A percentile compares a stretch with the other conserved stretches of the same genome.
Evolutionary conservation across 345 rosid genomes (phyloP).

Genomic region (Excoecaria cochinchinensis): DNA sequence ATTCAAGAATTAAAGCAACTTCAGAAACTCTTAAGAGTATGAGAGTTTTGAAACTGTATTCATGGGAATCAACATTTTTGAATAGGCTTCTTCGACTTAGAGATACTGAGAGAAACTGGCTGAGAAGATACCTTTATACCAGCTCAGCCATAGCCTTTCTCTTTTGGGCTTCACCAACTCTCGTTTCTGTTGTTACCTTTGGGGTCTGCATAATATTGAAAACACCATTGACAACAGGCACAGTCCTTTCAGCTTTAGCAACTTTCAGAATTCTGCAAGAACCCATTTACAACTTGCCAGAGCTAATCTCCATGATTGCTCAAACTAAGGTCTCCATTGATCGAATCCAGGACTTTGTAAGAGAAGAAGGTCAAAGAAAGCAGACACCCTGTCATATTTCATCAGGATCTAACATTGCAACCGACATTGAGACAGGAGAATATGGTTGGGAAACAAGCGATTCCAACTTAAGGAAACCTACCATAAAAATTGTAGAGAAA

Average conservation of each 20-base stretch:
- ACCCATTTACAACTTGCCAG: slow-evolving; percentile 59
- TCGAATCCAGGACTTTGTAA: slow-evolving; percentile 39
- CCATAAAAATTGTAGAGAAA: slow-evolving; percentile 36
- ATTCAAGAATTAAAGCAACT: slow-evolving; percentile 42
- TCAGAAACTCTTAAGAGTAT: slow-evolving; percentile 60
- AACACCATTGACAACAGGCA: slow-evolving; percentile 45
- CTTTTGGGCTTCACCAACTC: slow-evolving; percentile 61
- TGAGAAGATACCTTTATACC: slow-evolving; percentile 52
- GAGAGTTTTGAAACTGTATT: slow-evolving; percentile 53
- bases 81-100: slow-evolving; percentile 51
- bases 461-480: slow-evolving; percentile 24
- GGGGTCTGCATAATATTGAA: slow-evolving; percentile 47
- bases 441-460: slow-evolving; percentile 46
- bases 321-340: slow-evolving; percentile 58
- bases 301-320: slow-evolving; percentile 56
- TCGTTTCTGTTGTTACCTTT: slow-evolving; percentile 53
- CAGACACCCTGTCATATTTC: slow-evolving; percentile 11
- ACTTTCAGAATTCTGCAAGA: slow-evolving; percentile 63
- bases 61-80: slow-evolving; percentile 49
- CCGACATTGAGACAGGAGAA: slow-evolving; percentile 44
- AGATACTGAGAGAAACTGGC: slow-evolving; percentile 46
- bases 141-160: slow-evolving; percentile 58
- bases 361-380: slow-evolving; percentile 49
- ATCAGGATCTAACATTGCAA: slow-evolving; percentile 23
- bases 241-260: slow-evolving; percentile 59